A percentile compares a stretch with the other conserved stretches of the same genome.
Evolutionary conservation across 1,139 yeast genomes (phyloP).

Genomic region (Blastobotrys ciferrii): DNA sequence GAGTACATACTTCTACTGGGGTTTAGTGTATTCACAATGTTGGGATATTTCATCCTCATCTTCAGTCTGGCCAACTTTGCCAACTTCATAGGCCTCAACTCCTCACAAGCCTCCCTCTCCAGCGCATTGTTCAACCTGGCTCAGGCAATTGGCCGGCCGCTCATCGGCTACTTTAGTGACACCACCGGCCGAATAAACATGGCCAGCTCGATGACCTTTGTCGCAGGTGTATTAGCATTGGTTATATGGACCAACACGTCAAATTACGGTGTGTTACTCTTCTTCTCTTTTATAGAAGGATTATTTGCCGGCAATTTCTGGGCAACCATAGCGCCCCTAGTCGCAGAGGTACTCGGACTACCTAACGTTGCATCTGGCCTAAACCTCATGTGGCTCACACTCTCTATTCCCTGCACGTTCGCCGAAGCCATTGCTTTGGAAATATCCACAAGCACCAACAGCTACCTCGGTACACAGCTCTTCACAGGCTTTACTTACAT

Average conservation of each 20-base stretch:
- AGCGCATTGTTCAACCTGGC: constrained; percentile 64
- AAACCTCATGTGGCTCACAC: not conserved
- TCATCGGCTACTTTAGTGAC: constrained; percentile 59
- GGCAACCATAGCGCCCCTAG: not conserved
- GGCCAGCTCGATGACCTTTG: not conserved
- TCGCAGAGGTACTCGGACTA: not conserved
- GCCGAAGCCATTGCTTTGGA: not conserved
- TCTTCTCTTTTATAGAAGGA: not conserved
- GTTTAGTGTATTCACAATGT: constrained; percentile 57
- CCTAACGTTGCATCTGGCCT: not conserved
- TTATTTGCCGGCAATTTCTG: not conserved
- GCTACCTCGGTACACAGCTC: not conserved
- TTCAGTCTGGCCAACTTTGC: constrained; percentile 65
- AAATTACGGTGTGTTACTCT: not conserved
- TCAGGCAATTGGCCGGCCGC: constrained; percentile 65
- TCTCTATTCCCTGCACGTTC: not conserved
- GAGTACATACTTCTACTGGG: constrained; percentile 41
- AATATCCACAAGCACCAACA: not conserved
- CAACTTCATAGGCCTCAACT: constrained; percentile 54
- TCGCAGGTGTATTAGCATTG: not conserved
- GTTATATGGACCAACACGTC: not conserved
- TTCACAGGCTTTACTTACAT: not conserved
- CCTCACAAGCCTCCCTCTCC: constrained; percentile 55
- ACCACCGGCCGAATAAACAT: constrained; percentile 47
- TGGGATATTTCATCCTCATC: constrained; percentile 59